Percentiles rank a stretch among this genome's conserved stretches.
These are phyloP conservation scores for Pyronema domesticum DNA, from an alignment of 495 filamentous ascomycete genomes.

Conservation along the genomic window DNA sequence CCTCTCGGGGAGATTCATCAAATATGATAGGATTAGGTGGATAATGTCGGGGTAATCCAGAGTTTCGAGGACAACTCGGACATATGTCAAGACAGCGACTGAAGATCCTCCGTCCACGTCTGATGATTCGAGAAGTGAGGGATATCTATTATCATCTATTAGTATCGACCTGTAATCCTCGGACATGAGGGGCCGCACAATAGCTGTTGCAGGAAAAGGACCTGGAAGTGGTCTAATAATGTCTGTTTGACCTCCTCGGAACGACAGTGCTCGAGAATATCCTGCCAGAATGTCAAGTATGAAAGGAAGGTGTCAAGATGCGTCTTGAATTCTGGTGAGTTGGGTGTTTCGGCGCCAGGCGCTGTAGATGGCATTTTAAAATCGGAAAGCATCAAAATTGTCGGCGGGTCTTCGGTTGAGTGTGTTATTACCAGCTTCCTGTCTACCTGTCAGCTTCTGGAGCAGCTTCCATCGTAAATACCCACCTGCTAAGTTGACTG, in stretches of 20 bases:
- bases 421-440: slow-evolving; percentile 46
- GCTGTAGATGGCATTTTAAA: slow-evolving; percentile 44
- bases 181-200: slow-evolving; percentile 39
- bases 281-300: slow-evolving; percentile 92
- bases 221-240: slow-evolving; percentile 87
- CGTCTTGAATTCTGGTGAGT: slow-evolving; percentile 48
- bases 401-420: slow-evolving; percentile 47
- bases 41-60: slow-evolving; percentile 85
- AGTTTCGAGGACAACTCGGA: slow-evolving; percentile 73
- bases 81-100: slow-evolving; percentile 85
- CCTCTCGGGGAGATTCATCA: slow-evolving; percentile 55
- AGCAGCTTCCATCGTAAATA: slow-evolving; percentile 12
- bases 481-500: slow-evolving; percentile 74
- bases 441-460: slow-evolving; percentile 1
- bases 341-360: slow-evolving; percentile 51
- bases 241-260: slow-evolving; percentile 83
- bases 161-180: neutral
- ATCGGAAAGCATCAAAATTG: slow-evolving; percentile 73
- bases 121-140: slow-evolving; percentile 86
- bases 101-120: slow-evolving; percentile 93
- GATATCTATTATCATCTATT: slow-evolving; percentile 43
- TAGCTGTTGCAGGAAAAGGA: slow-evolving; percentile 87
- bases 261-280: slow-evolving; percentile 85
- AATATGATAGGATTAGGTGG: slow-evolving; percentile 79
- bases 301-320: slow-evolving; percentile 88